Percentiles rank a stretch among this genome's conserved stretches.
Conservation (phyloP, 257 asterid species). For the Rhazya stricta region DNA sequence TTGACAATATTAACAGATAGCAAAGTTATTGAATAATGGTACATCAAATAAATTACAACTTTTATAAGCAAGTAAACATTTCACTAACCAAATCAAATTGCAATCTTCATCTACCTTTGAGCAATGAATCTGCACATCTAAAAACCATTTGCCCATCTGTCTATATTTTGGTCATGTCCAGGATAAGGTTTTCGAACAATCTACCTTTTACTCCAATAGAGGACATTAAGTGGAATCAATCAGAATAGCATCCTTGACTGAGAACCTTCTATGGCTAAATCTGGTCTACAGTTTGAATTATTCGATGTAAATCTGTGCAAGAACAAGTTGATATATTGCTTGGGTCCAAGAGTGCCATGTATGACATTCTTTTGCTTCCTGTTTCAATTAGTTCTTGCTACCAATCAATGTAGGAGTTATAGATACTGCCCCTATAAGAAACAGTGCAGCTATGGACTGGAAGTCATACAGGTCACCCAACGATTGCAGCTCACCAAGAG, state of each 20-base stretch:
- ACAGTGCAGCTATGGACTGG: conserved; percentile 73
- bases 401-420: conserved; percentile 71
- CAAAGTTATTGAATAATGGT: too few relatives aligned
- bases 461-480: conserved; percentile 87
- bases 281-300: not conserved
- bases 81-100: not conserved
- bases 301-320: not conserved
- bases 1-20: not conserved
- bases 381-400: conserved; percentile 29
- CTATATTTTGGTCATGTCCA: not conserved
- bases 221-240: not conserved
- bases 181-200: not conserved
- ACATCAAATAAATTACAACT: not conserved
- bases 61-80: not conserved
- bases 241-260: not conserved
- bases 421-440: conserved; percentile 72
- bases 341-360: not conserved
- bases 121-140: not conserved
- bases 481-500: conserved; percentile 84
- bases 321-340: conserved; percentile 1
- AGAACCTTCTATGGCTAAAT: not conserved
- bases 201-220: conserved; percentile 1
- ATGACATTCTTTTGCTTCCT: not conserved
- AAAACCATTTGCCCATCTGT: not conserved
- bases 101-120: not conserved